A percentile compares a stretch with the other conserved stretches of the same genome.
phyloP scores from a whole-genome alignment of 1,284 basidiomycete genomes.

The Rhodotorula glutinis region DNA sequence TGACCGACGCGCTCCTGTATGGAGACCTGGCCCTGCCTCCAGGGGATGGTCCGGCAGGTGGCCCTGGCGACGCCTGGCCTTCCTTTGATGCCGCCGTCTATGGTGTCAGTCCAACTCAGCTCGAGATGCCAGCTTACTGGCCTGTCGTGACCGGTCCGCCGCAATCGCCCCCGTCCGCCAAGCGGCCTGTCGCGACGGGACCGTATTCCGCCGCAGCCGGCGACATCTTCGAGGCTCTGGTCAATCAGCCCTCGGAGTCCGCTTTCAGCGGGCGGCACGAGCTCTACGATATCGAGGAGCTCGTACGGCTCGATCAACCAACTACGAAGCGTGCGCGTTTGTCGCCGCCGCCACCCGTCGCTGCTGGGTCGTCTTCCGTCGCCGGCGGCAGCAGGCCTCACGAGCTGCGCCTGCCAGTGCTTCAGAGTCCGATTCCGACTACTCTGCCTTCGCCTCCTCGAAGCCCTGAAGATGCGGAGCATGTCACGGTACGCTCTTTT shows the following conservation, averaged over 20 bases:
- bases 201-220: neutral
- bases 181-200: neutral
- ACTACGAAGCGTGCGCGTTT: neutral
- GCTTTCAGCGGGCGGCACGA: neutral
- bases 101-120: slow-evolving; percentile 11
- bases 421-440: neutral
- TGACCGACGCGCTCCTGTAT: slow-evolving; percentile 10
- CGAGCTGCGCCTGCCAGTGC: neutral
- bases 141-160: neutral
- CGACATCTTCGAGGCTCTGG: too few relatives aligned
- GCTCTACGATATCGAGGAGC: slow-evolving; percentile 32
- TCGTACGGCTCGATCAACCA: slow-evolving; percentile 4
- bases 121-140: slow-evolving; percentile 10
- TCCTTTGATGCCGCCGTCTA: slow-evolving; percentile 16
- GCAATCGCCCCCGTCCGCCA: neutral
- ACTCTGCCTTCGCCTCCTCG: neutral
- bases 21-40: neutral
- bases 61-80: neutral
- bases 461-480: slow-evolving; percentile 9
- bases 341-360: neutral
- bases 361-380: neutral
- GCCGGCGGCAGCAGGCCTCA: neutral
- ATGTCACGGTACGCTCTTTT: slow-evolving; percentile 1
- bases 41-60: slow-evolving; percentile 4
- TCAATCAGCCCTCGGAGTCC: neutral